Percentiles rank a stretch among this genome's conserved stretches.
phyloP scores from a whole-genome alignment of 1,139 yeast species.

The Sugiyamaella neomexicana region DNA sequence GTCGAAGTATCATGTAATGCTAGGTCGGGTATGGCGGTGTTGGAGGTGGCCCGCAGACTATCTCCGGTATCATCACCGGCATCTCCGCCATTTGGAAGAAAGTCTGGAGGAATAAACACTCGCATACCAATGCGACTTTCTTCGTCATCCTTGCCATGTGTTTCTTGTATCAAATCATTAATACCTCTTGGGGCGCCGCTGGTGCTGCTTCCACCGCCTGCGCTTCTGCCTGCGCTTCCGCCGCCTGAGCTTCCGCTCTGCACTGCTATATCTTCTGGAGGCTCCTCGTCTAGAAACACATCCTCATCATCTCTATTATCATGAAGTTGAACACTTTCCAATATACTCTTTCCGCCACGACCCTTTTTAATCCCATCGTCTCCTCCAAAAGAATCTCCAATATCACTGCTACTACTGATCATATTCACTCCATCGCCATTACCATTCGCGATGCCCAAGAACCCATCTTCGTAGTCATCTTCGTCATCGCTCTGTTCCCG shows the following conservation, averaged over 20 bases:
- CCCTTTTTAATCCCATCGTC: not conserved
- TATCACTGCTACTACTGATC: slow-evolving; percentile 17
- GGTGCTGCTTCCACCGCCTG: too few relatives aligned
- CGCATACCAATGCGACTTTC: slow-evolving; percentile 24
- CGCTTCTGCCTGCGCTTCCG: not conserved
- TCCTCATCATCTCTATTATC: slow-evolving; percentile 5
- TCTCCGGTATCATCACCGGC: slow-evolving; percentile 14
- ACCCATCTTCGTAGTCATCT: slow-evolving; percentile 20
- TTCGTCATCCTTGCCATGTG: too few relatives aligned
- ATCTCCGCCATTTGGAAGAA: slow-evolving; percentile 22
- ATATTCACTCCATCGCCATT: slow-evolving; percentile 22
- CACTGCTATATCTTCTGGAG: slow-evolving; percentile 33
- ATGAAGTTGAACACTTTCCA: slow-evolving; percentile 12
- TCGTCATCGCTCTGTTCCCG: slow-evolving; percentile 24
- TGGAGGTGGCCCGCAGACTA: not conserved
- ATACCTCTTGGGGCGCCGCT: too few relatives aligned
- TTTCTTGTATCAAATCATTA: too few relatives aligned
- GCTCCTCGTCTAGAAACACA: slow-evolving; percentile 24
- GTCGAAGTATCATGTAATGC: slow-evolving; percentile 23
- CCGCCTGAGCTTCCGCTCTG: slow-evolving; percentile 19
- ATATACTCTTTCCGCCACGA: not conserved
- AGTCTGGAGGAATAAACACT: slow-evolving; percentile 30
- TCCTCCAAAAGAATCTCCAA: slow-evolving; percentile 5
- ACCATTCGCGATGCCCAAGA: slow-evolving; percentile 8
- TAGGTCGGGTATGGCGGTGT: slow-evolving; percentile 22